phyloP scores from a whole-genome alignment of 768 basidiomycete genomes.

The Phallus indusiatus region DNA sequence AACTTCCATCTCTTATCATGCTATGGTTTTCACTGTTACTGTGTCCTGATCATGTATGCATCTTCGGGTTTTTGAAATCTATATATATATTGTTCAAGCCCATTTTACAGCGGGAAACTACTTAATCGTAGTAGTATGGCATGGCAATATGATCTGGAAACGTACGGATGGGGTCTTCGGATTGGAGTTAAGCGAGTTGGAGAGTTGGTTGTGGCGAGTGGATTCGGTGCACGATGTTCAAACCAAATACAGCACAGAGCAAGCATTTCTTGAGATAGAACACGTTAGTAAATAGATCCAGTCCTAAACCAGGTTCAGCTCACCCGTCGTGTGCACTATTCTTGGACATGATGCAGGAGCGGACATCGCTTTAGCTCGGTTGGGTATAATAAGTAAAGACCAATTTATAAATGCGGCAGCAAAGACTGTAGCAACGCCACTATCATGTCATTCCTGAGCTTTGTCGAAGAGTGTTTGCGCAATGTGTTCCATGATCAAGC shows the following conservation, averaged over 20 bases:
- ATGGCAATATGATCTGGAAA: background rate
- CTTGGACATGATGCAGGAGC: background rate
- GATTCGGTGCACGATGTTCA: conserved; percentile 1
- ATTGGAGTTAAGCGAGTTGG: background rate
- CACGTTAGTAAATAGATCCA: background rate
- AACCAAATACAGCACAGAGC: background rate
- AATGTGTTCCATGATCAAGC: too few species aligned
- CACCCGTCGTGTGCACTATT: background rate
- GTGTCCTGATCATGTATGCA: too few species aligned
- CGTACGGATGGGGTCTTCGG: background rate
- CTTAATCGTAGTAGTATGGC: too few species aligned
- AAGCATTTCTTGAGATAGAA: background rate
- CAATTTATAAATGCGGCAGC: too few species aligned
- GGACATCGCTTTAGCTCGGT: background rate
- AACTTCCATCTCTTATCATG: too few species aligned
- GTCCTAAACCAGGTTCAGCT: background rate
- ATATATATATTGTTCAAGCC: too few species aligned
- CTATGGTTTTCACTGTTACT: background rate
- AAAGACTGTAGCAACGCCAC: too few species aligned
- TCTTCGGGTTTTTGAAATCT: too few species aligned
- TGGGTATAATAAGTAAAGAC: too few species aligned
- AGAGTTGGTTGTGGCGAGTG: background rate
- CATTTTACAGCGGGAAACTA: too few species aligned
- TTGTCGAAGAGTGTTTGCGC: too few species aligned
- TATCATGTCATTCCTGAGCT: too few species aligned